phyloP scores from a whole-genome alignment of 2,329 filamentous ascomycete species.

The Chaetomiaceae sp. region DNA sequence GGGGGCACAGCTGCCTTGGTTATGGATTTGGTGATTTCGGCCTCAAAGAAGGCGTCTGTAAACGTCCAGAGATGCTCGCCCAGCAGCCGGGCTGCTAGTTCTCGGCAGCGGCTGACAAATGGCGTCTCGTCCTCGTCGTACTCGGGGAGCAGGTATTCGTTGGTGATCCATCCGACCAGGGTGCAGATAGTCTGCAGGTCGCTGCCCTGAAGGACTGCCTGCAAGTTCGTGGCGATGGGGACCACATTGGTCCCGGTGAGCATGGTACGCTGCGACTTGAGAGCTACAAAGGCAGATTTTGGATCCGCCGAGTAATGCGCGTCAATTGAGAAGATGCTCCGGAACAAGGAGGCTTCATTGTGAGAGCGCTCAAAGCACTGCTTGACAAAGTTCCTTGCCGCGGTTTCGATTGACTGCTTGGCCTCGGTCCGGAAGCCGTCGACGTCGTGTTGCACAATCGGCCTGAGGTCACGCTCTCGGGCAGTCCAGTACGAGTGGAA shows the following conservation, averaged over 20 bases:
- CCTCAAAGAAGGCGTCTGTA: constrained; percentile 48
- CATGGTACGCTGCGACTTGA: constrained; percentile 46
- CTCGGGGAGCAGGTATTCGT: constrained; percentile 51
- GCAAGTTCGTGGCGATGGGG: constrained; percentile 45
- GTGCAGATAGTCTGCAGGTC: constrained; percentile 48
- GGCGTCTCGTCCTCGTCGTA: constrained; percentile 50
- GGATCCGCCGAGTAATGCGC: constrained; percentile 44
- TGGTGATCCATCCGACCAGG: constrained; percentile 51
- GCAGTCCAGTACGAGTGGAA: constrained; percentile 48
- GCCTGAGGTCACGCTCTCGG: constrained; percentile 48
- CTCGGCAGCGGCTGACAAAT: constrained; percentile 48
- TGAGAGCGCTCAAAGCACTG: constrained; percentile 54
- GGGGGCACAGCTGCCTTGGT: constrained; percentile 42
- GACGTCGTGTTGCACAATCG: constrained; percentile 47
- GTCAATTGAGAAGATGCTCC: constrained; percentile 50
- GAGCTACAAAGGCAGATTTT: constrained; percentile 44
- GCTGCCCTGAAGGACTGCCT: constrained; percentile 41
- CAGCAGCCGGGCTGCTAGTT: constrained; percentile 50
- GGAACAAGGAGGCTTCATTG: constrained; percentile 48
- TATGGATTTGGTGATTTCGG: constrained; percentile 50
- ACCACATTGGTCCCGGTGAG: constrained; percentile 49
- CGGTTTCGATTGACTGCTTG: constrained; percentile 47
- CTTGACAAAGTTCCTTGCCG: constrained; percentile 52
- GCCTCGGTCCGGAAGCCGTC: constrained; percentile 48
- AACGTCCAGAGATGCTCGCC: constrained; percentile 54